Base-by-base conservation (phyloP, 176 grass and related monocot species). In the Raddia distichophylla region DNA sequence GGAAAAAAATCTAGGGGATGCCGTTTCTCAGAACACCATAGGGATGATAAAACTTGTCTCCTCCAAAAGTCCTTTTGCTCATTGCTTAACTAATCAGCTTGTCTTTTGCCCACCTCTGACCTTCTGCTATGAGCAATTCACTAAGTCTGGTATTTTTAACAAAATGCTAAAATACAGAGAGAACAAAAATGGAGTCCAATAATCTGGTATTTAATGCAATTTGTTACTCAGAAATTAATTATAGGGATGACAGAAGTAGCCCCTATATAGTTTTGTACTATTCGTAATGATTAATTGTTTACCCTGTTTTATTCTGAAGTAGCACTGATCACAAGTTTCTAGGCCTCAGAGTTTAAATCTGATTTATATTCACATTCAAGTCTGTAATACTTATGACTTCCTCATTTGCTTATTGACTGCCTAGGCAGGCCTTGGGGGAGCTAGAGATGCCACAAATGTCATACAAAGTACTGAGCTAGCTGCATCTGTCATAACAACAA, bases 381-480 rank as follows among this genome's bases (percentile, higher is more conserved):
- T 47, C 43, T 58, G 14, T 77, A 85, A 3, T 16, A 70, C 57
- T 32, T 8, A 45, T 3, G 20, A 4, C 74, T 73, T 7, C 11
- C 47, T 54, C 18, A 9, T 55, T 63, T 85, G 4, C 75, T 40
- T 78, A 76, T 68, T 72, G 71, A 54, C 63, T 88, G 58, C n/a
- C 80, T 83, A 98, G 95, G 92, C 92, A 71, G 95, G 92, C 49
- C 89, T 98, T 37, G 95, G 95, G 9, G 95, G 95, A 87, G 95
- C 95, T 71, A 98, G 95, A 83, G 95, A 98, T 80, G 95, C 95
- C 63, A 98, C 95, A 82, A 98, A 98, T 84, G 86, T 93, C 40
- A 91, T 98, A 84, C 81, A 77, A 56, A 95, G 66, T 75, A 89
- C 62, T 84, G 90, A 98, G 87, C 65, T 98, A 74, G 84, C 86